Conservation (phyloP, 1,284 basidiomycete genomes). For the Tilletia walkeri region DNA sequence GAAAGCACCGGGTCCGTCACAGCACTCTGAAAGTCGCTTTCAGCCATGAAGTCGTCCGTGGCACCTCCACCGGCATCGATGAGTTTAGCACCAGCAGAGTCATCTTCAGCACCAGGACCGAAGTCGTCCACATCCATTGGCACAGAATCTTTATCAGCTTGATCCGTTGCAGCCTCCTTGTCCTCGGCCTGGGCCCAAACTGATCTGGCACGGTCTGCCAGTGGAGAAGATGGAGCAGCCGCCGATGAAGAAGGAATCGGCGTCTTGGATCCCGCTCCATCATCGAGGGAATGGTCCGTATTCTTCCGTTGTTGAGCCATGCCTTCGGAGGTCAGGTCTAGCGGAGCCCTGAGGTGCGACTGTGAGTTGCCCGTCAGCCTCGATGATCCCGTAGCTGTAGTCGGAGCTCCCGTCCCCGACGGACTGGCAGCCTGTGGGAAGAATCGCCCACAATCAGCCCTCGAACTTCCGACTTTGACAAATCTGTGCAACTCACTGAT, state of each 20-base stretch:
- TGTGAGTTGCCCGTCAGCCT: background rate
- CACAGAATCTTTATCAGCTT: background rate
- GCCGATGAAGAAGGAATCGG: background rate
- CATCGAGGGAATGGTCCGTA: background rate
- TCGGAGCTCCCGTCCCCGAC: background rate
- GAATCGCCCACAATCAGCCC: background rate
- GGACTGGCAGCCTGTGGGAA: background rate
- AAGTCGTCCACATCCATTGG: background rate
- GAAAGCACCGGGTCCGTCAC: too few relatives aligned
- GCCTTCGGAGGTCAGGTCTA: background rate
- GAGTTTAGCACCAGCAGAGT: too few relatives aligned
- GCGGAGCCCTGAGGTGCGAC: background rate
- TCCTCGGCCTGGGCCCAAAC: background rate
- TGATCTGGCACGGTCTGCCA: background rate
- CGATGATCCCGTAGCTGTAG: slow-evolving; percentile 4
- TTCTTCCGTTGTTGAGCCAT: background rate
- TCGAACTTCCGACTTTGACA: background rate
- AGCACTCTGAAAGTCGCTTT: too few relatives aligned
- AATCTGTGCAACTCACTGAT: background rate
- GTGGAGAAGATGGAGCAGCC: background rate
- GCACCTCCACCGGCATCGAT: too few relatives aligned
- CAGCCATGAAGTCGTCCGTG: too few relatives aligned
- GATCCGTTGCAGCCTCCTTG: background rate
- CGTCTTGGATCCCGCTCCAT: background rate
- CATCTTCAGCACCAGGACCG: background rate